phyloP scores from a whole-genome alignment of 768 basidiomycete genomes.

The Cyclocybe aegerita region DNA sequence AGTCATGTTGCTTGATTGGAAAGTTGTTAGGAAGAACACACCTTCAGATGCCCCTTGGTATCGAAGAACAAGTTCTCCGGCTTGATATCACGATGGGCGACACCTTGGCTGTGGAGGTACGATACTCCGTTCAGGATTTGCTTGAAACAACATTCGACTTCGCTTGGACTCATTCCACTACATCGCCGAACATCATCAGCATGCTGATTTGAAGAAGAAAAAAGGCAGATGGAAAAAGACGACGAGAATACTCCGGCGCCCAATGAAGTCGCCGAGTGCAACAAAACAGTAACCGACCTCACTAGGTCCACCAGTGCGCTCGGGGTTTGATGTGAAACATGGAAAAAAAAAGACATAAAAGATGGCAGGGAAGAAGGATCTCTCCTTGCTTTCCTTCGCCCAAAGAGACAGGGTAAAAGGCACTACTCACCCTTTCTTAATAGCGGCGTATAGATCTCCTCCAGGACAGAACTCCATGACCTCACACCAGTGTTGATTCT shows the following conservation, averaged over 20 bases:
- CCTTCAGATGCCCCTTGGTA: slow-evolving; percentile 90
- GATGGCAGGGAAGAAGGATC: too few species aligned
- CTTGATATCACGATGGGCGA: slow-evolving; percentile 97
- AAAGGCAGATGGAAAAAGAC: slow-evolving; percentile 1
- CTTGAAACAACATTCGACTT: slow-evolving; percentile 98
- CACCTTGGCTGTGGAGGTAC: slow-evolving; percentile 95
- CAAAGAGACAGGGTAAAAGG: slow-evolving; percentile 6
- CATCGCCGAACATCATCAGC: slow-evolving; percentile 12
- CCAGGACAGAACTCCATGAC: slow-evolving; percentile 99
- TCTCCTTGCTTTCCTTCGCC: too few species aligned
- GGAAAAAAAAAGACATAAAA: too few species aligned
- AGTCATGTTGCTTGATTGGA: too few species aligned
- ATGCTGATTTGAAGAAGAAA: not conserved
- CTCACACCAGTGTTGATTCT: slow-evolving; percentile 95
- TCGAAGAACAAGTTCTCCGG: slow-evolving; percentile 98
- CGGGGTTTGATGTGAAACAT: too few species aligned
- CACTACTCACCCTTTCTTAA: slow-evolving; percentile 80
- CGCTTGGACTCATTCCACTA: slow-evolving; percentile 77
- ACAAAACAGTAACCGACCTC: too few species aligned
- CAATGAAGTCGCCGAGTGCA: too few species aligned
- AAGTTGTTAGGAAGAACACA: slow-evolving; percentile 28
- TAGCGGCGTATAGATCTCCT: slow-evolving; percentile 96
- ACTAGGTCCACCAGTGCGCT: too few species aligned
- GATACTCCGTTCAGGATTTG: slow-evolving; percentile 87
- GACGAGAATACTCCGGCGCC: not conserved